Evolutionary conservation across 2,329 filamentous ascomycete genomes (phyloP), one percentile per base, ranked within the genome.

Genomic region (Thermomyces lanuginosus): DNA sequence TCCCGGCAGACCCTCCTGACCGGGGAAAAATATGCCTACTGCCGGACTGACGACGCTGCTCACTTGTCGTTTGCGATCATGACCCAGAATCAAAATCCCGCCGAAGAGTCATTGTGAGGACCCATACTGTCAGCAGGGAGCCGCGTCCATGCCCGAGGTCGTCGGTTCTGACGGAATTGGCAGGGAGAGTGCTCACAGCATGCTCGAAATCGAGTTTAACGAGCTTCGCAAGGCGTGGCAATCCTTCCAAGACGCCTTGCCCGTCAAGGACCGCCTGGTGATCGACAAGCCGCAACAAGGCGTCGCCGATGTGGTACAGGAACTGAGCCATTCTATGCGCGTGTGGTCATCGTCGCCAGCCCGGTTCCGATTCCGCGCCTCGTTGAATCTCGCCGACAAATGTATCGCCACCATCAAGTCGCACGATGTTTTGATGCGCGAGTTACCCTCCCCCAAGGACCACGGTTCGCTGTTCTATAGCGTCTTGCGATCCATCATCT

Each of bases 131-230:
- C n/a, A n/a, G n/a, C n/a, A n/a, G n/a, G n/a, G n/a, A n/a, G n/a
- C n/a, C n/a, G n/a, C n/a, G n/a, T n/a, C n/a, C n/a, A n/a, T n/a
- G n/a, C n/a, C n/a, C n/a, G n/a, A n/a, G 21, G 10, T 23, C 16
- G 6, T 11, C 13, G n/a, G 4, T 10, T 8, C 26, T 29, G n/a
- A 24, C 24, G 4, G 4, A 4, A 7, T 18, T 20, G 17, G 20
- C 16, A 24, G 13, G 8, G 22, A 27, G 24, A 26, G 21, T 7
- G 17, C 31, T 4, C 26, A 18, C 27, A 27, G 26, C 21, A 42
- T 39, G 29, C 48, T 55, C 22, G 51, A 55, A 31, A 38, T 52
- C 29, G 51, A 55, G 41, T 46, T 45, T 25, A 51, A 49, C 33
- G 49, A 54, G 36, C 39, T 55, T 11, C 40, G 40, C 16, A 44